Evolutionary conservation across 2,329 filamentous ascomycete genomes (phyloP).

Genomic region (Epichloe coenophiala): DNA sequence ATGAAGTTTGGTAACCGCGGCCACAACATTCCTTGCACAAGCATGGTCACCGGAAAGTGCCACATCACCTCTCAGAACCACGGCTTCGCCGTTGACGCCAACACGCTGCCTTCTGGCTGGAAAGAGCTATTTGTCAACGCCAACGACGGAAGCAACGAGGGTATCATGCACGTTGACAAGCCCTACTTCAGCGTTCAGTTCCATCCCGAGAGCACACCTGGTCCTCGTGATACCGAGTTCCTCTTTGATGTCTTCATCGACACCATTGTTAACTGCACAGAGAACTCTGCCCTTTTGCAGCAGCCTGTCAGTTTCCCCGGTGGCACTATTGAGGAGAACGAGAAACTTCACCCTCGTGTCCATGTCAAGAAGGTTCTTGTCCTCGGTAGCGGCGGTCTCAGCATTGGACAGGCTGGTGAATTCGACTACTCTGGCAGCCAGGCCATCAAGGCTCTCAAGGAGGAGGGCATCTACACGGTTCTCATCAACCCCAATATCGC

Average conservation of each 20-base stretch:
- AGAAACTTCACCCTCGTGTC: conserved; percentile 61
- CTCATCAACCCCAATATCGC: conserved; percentile 99
- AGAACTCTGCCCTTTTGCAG: conserved; percentile 51
- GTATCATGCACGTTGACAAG: conserved; percentile 72
- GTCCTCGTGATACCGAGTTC: conserved; percentile 89
- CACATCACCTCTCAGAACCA: conserved; percentile 99
- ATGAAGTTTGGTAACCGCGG: conserved; percentile 98
- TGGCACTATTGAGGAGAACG: conserved; percentile 66
- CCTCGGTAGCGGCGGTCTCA: conserved; percentile 85
- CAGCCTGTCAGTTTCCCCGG: conserved; percentile 78
- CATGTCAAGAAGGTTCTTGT: conserved; percentile 89
- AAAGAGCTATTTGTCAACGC: conserved; percentile 93
- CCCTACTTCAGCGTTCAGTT: conserved; percentile 99
- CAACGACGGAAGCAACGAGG: conserved; percentile 96
- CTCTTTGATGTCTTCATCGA: conserved; percentile 94
- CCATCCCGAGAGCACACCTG: conserved; percentile 92
- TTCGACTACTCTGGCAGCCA: conserved; percentile 98
- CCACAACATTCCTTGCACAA: conserved; percentile 97
- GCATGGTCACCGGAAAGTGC: conserved; percentile 86
- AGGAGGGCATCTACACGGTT: conserved; percentile 95
- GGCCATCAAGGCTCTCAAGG: conserved; percentile 94
- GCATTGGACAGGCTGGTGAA: conserved; percentile 94
- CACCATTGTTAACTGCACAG: conserved; percentile 61
- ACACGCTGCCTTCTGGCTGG: conserved; percentile 66
- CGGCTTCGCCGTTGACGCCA: conserved; percentile 81